Evolutionary conservation across 257 asterid genomes (phyloP).

Genomic region (Forsythia viridissima): DNA sequence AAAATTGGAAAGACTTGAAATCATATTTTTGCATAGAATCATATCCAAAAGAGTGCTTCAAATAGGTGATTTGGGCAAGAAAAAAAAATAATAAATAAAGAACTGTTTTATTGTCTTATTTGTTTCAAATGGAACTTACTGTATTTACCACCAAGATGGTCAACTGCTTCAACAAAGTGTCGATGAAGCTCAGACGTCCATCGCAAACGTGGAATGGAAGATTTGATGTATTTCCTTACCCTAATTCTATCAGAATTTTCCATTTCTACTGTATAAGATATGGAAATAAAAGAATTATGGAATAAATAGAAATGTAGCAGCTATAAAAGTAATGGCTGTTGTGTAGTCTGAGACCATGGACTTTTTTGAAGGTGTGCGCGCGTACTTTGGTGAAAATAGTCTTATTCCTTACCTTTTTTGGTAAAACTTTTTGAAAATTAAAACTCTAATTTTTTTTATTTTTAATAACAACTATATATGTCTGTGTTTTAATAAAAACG

Average conservation of each 20-base stretch:
- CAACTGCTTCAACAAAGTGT: conserved; percentile 18
- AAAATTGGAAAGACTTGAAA: no score
- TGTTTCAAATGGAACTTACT: neutral
- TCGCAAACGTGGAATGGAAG: conserved; percentile 15
- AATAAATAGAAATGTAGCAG: neutral
- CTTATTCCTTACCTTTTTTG: neutral
- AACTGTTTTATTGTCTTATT: neutral
- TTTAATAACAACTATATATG: no score
- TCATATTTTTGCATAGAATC: neutral
- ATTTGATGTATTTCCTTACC: conserved; percentile 16
- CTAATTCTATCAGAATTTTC: neutral
- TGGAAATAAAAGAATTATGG: neutral
- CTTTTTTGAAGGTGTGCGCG: neutral
- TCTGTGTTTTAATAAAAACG: no score
- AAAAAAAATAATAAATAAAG: no score
- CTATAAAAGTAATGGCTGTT: neutral
- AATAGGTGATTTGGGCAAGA: neutral
- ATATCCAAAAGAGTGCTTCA: neutral
- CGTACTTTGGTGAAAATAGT: neutral
- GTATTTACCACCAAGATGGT: conserved; percentile 22
- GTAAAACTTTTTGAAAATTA: neutral
- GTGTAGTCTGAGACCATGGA: neutral
- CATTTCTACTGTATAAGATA: neutral
- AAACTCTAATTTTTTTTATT: neutral
- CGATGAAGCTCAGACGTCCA: conserved; percentile 27